These are phyloP conservation scores for Colletotrichum ledebouriae DNA, from an alignment of 2,329 filamentous ascomycete species.

Conservation along the genomic window DNA sequence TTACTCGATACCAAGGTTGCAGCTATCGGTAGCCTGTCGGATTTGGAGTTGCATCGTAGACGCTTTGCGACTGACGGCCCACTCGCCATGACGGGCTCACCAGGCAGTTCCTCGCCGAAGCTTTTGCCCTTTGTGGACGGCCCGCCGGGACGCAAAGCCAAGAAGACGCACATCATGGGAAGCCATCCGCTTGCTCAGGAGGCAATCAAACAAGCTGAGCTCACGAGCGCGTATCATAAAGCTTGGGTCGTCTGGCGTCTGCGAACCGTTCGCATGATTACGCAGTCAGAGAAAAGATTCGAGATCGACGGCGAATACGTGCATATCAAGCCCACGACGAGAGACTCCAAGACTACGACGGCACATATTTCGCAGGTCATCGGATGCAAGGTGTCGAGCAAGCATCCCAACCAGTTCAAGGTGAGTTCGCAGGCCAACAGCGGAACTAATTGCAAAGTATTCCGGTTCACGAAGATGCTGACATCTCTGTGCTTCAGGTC, in stretches of 20 bases:
- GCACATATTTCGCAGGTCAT: slow-evolving; percentile 87
- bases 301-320: slow-evolving; percentile 89
- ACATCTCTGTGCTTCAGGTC: slow-evolving; percentile 56
- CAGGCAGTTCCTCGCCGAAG: slow-evolving; percentile 78
- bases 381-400: slow-evolving; percentile 83
- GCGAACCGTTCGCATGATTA: slow-evolving; percentile 84
- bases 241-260: slow-evolving; percentile 86
- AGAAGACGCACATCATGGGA: slow-evolving; percentile 65
- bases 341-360: slow-evolving; percentile 79
- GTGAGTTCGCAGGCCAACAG: slow-evolving; percentile 58
- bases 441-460: not conserved
- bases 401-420: slow-evolving; percentile 85
- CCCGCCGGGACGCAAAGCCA: slow-evolving; percentile 59
- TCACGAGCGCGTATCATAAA: slow-evolving; percentile 73
- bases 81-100: slow-evolving; percentile 76
- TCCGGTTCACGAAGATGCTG: slow-evolving; percentile 6
- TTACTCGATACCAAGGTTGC: slow-evolving; percentile 83
- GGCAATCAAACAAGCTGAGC: slow-evolving; percentile 70
- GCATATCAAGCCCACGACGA: slow-evolving; percentile 82
- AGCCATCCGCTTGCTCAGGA: slow-evolving; percentile 77
- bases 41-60: slow-evolving; percentile 81
- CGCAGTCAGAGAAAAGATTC: slow-evolving; percentile 80
- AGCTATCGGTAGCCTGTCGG: slow-evolving; percentile 79
- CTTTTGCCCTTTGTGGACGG: slow-evolving; percentile 66
- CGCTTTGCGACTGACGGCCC: slow-evolving; percentile 82